These are phyloP conservation scores for Penicillium sp. DNA, from an alignment of 2,329 filamentous ascomycete genomes.

Conservation along the genomic window DNA sequence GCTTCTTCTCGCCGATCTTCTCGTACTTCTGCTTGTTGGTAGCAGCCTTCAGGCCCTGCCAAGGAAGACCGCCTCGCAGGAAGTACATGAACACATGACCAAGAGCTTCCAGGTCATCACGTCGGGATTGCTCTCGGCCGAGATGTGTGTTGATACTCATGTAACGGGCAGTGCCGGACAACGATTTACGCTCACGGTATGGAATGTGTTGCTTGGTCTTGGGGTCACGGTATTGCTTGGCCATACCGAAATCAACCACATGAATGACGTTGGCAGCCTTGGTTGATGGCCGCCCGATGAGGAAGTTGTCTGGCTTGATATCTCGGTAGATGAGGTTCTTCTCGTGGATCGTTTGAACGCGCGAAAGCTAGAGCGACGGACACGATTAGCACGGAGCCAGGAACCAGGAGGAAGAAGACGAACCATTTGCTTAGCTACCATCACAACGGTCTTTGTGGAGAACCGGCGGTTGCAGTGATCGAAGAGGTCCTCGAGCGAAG, in stretches of 20 bases:
- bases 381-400: background rate
- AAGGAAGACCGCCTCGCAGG: constrained; percentile 65
- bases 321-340: constrained; percentile 99
- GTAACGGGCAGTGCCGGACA: constrained; percentile 95
- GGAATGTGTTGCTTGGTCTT: constrained; percentile 99
- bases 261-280: constrained; percentile 98
- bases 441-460: constrained; percentile 95
- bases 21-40: constrained; percentile 97
- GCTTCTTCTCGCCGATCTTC: constrained; percentile 99
- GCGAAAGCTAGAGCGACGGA: constrained; percentile 65
- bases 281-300: constrained; percentile 87
- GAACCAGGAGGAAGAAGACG: constrained; percentile 24
- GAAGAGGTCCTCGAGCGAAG: constrained; percentile 93
- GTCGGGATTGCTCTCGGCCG: constrained; percentile 90
- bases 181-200: constrained; percentile 92
- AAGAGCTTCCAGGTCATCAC: constrained; percentile 90
- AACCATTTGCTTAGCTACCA: constrained; percentile 99
- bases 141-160: constrained; percentile 99
- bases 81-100: constrained; percentile 73
- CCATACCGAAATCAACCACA: constrained; percentile 99
- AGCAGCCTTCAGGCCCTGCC: constrained; percentile 69
- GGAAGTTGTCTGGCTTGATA: constrained; percentile 99
- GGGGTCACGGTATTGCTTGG: constrained; percentile 97
- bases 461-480: constrained; percentile 96
- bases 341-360: constrained; percentile 93